These are phyloP conservation scores for Hymenoscyphus scutula DNA, from an alignment of 2,329 filamentous ascomycete species.

Conservation along the genomic window DNA sequence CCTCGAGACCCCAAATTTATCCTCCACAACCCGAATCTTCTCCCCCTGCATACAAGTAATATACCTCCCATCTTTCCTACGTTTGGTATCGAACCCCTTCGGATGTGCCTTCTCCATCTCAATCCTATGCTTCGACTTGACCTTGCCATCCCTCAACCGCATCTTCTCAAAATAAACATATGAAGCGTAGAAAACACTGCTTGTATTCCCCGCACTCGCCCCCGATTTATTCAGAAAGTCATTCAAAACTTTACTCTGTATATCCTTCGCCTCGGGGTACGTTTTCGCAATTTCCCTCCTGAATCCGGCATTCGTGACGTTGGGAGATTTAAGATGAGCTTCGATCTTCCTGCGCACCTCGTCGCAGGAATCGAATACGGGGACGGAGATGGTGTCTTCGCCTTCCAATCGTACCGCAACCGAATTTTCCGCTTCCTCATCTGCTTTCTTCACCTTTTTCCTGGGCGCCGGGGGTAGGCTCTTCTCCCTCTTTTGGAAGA, in stretches of 20 bases:
- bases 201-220: conserved; percentile 46
- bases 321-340: conserved; percentile 45
- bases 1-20: not conserved
- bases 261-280: conserved; percentile 39
- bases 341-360: conserved; percentile 57
- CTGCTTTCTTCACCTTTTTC: conserved; percentile 38
- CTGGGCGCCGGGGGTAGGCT: conserved; percentile 43
- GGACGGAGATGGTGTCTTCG: conserved; percentile 46
- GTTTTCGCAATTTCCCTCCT: conserved; percentile 47
- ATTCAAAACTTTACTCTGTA: conserved; percentile 46
- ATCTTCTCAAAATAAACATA: conserved; percentile 62
- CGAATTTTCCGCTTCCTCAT: conserved; percentile 40
- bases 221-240: conserved; percentile 52
- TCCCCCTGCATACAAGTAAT: conserved; percentile 5
- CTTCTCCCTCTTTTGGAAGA: conserved; percentile 52
- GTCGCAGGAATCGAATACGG: conserved; percentile 56
- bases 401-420: conserved; percentile 44
- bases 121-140: conserved; percentile 49
- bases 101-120: conserved; percentile 47
- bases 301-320: conserved; percentile 52
- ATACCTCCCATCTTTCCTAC: not conserved
- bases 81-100: conserved; percentile 12
- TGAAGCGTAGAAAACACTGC: conserved; percentile 49
- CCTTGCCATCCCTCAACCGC: conserved; percentile 49
- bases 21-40: not conserved